Conservation (phyloP, 495 filamentous ascomycete species). For the Podospora bellae-mahoneyi region DNA sequence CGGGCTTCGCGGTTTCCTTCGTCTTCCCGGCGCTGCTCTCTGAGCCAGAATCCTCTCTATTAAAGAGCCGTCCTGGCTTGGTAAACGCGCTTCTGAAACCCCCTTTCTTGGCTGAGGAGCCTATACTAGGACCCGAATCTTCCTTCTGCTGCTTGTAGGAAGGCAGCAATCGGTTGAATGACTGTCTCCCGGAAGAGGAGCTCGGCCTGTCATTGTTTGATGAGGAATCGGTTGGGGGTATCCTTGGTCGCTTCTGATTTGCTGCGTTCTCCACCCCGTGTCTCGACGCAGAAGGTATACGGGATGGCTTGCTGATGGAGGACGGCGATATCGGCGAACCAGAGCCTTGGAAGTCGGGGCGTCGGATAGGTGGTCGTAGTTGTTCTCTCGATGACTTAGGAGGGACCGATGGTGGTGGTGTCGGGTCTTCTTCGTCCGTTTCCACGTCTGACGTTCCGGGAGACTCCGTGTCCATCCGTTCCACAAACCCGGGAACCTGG, state of each 20-base stretch:
- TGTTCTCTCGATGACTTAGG: constrained; percentile 19
- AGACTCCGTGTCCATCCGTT: constrained; percentile 25
- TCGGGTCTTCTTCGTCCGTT: constrained; percentile 9
- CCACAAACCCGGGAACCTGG: constrained; percentile 28
- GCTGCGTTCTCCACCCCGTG: constrained; percentile 32
- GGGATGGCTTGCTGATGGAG: constrained; percentile 11
- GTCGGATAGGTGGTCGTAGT: constrained; percentile 1
- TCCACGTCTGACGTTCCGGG: constrained; percentile 18
- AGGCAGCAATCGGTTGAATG: constrained; percentile 26
- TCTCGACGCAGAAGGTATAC: constrained; percentile 18
- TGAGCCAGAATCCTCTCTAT: constrained; percentile 30
- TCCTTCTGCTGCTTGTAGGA: constrained; percentile 23
- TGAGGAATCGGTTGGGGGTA: constrained; percentile 28
- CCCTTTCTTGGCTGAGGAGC: constrained; percentile 30
- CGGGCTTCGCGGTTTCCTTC: constrained; percentile 15
- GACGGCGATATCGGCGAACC: constrained; percentile 18
- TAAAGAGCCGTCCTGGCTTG: constrained; percentile 28
- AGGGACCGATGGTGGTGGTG: constrained; percentile 27
- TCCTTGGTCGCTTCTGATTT: constrained; percentile 45
- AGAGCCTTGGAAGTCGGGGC: constrained; percentile 20
- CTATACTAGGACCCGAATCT: constrained; percentile 19
- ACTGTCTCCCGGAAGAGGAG: constrained; percentile 21
- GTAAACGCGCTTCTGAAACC: constrained; percentile 34
- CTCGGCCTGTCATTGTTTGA: constrained; percentile 15
- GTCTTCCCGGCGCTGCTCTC: constrained; percentile 25